phyloP scores from a whole-genome alignment of 1,139 yeast genomes.

The Yamadazyma membranifaciens region DNA sequence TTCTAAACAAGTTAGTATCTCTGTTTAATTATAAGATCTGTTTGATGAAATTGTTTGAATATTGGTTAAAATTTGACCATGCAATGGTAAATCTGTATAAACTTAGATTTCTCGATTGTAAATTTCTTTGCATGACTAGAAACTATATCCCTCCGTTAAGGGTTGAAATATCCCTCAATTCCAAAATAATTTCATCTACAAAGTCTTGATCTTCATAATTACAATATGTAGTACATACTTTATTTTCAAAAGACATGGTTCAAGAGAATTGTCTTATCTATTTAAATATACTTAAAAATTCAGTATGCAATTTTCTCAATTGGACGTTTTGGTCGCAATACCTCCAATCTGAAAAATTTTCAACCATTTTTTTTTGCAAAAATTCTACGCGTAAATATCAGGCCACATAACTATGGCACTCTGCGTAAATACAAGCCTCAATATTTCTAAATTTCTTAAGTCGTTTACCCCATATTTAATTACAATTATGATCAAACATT shows the following conservation, averaged over 20 bases:
- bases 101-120: not conserved
- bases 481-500: too few relatives aligned
- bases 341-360: conserved; percentile 16
- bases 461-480: too few relatives aligned
- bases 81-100: too few relatives aligned
- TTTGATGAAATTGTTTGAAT: too few relatives aligned
- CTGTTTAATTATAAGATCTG: too few relatives aligned
- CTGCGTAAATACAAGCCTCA: too few relatives aligned
- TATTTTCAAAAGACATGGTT: conserved; percentile 49
- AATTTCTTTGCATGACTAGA: not conserved
- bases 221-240: conserved; percentile 33
- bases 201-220: not conserved
- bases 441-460: too few relatives aligned
- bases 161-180: too few relatives aligned
- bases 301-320: conserved; percentile 7
- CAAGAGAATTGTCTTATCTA: conserved; percentile 6
- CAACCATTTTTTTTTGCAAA: not conserved
- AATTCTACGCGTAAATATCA: conserved; percentile 10
- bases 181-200: too few relatives aligned
- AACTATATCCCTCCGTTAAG: too few relatives aligned
- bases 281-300: conserved; percentile 5
- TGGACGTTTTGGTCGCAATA: conserved; percentile 15
- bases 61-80: too few relatives aligned
- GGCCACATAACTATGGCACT: not conserved
- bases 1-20: conserved; percentile 25